A percentile compares a stretch with the other conserved stretches of the same genome.
These are phyloP conservation scores for Fraxinus excelsior DNA, from an alignment of 257 asterid species.

Conservation along the genomic window DNA sequence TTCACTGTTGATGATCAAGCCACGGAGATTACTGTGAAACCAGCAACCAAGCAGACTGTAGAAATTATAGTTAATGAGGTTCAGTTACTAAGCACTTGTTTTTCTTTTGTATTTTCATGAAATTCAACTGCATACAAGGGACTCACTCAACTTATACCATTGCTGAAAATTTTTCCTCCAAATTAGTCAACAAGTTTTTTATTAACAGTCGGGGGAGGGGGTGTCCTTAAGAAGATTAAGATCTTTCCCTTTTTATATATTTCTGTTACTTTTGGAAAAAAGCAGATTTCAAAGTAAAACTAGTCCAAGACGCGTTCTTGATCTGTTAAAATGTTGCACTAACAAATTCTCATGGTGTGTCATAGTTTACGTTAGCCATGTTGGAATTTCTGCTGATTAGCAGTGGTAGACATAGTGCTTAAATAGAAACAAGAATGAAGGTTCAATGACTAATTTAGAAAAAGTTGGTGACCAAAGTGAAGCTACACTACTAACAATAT, in stretches of 20 bases:
- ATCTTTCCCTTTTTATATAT: neutral
- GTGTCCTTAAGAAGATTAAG: neutral
- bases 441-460: neutral
- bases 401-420: neutral
- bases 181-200: neutral
- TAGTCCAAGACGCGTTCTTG: neutral
- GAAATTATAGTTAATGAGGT: conserved; percentile 93
- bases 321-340: neutral
- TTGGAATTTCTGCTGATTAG: neutral
- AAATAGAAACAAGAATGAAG: neutral
- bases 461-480: neutral
- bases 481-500: neutral
- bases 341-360: neutral
- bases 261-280: neutral
- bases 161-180: neutral
- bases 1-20: conserved; percentile 78
- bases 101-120: neutral
- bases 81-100: conserved; percentile 12
- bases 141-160: neutral
- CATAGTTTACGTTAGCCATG: neutral
- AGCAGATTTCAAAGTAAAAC: neutral
- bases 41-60: conserved; percentile 82
- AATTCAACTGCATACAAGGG: neutral
- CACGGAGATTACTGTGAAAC: conserved; percentile 70
- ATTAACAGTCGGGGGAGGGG: neutral